Evolutionary conservation across 495 filamentous ascomycete genomes (phyloP).

Genomic region (Penicillium manginii): DNA sequence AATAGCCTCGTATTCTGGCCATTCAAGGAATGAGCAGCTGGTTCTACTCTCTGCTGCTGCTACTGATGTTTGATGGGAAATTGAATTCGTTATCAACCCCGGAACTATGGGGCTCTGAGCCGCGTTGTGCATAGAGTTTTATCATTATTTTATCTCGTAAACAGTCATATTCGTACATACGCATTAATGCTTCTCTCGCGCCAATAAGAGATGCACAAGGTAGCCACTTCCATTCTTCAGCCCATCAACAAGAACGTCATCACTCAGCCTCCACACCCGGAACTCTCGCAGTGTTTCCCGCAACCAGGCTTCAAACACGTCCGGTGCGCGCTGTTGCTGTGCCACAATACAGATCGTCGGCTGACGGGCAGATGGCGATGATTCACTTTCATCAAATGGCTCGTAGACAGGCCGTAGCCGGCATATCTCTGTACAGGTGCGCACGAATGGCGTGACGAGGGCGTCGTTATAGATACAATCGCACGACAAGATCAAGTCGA

Average conservation of each 20-base stretch:
- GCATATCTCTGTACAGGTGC: constrained; percentile 81
- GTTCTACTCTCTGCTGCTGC: background rate
- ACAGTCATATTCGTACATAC: background rate
- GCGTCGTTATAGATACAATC: constrained; percentile 91
- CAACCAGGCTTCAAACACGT: constrained; percentile 86
- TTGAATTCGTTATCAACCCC: too few species aligned
- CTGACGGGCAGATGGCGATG: constrained; percentile 15
- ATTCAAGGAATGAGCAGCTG: background rate
- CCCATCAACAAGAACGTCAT: constrained; percentile 56
- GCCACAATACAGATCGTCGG: constrained; percentile 74
- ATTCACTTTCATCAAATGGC: constrained; percentile 5
- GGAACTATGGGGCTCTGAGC: too few species aligned
- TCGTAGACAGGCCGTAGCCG: constrained; percentile 48
- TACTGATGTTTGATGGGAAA: background rate
- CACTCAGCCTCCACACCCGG: constrained; percentile 75
- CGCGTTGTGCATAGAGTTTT: background rate
- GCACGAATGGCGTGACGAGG: constrained; percentile 79
- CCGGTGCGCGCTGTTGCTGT: constrained; percentile 81
- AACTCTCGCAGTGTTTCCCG: constrained; percentile 66
- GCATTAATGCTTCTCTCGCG: constrained; percentile 22
- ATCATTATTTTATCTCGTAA: background rate
- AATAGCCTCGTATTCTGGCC: too few species aligned
- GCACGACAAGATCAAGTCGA: constrained; percentile 74
- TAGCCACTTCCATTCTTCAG: constrained; percentile 57
- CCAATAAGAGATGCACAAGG: constrained; percentile 47